Evolutionary conservation across 805 yeast species (phyloP).

Genomic region (Barnettozyma wickerhamii): DNA sequence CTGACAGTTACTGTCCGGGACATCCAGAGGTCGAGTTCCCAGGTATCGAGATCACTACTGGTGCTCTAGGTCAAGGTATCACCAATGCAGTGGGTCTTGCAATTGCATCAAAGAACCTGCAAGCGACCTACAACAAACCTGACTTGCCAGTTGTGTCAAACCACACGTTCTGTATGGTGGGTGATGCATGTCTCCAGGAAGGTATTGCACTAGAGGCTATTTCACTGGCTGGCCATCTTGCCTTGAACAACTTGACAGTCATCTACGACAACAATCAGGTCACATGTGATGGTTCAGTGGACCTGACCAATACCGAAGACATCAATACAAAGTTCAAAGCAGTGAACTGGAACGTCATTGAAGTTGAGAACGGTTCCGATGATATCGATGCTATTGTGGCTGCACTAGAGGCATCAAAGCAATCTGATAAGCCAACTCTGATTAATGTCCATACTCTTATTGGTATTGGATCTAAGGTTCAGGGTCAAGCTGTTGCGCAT

Average conservation of each 20-base stretch:
- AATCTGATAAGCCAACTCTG: slow-evolving; percentile 29
- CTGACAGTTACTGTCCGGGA: slow-evolving; percentile 32
- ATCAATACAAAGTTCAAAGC: too few species aligned
- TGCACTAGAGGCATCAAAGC: too few species aligned
- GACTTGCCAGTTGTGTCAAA: slow-evolving; percentile 27
- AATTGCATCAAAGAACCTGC: slow-evolving; percentile 32
- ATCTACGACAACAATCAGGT: too few species aligned
- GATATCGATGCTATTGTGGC: too few species aligned
- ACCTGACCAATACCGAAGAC: too few species aligned
- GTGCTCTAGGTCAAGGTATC: slow-evolving; percentile 40
- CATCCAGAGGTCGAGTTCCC: slow-evolving; percentile 38
- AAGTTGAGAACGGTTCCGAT: too few species aligned
- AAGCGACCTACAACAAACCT: slow-evolving; percentile 32
- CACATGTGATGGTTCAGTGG: too few species aligned
- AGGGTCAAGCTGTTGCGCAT: too few species aligned
- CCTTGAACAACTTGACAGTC: too few species aligned
- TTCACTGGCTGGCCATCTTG: slow-evolving; percentile 36
- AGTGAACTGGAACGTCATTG: too few species aligned
- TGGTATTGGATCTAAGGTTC: too few species aligned
- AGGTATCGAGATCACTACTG: slow-evolving; percentile 37
- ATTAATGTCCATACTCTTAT: too few species aligned
- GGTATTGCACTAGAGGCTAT: slow-evolving; percentile 37
- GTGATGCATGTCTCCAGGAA: slow-evolving; percentile 40
- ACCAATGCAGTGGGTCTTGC: slow-evolving; percentile 38
- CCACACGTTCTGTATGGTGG: slow-evolving; percentile 32